Base-by-base conservation (phyloP, 2,329 filamentous ascomycete genomes). In the Cladosporium halotolerans region DNA sequence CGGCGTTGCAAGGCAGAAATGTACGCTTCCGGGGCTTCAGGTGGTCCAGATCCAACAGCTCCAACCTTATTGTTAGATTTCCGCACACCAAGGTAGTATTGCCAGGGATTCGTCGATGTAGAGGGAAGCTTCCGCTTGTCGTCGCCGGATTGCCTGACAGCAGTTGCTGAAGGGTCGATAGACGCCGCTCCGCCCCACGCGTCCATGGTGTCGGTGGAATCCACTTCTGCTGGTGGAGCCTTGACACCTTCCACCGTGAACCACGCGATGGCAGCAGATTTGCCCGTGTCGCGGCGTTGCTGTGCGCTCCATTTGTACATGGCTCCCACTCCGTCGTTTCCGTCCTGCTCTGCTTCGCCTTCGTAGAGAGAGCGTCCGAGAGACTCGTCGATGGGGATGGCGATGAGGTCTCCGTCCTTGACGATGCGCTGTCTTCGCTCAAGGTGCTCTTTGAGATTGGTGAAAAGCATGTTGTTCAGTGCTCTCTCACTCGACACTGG, bases 131-230 rank as follows among this genome's bases (percentile, higher is more conserved):
- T 85, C 63, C 87, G 85, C 43, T 88, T 87, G 64, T 90, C 88
- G 59, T 86, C 95, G 3, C 93, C 93, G 34, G 91, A 90, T 65
- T 95, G 90, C 55, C 91, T 88, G 78, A 97, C 92, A 55, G 89
- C 86, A 3, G 95, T 95, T 55, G 84, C 87, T 6, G 85, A 81
- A 42, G 88, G 88, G 68, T 97, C 92, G 45, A 99, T 89, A 44
- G 86, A 86, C 2, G 87, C 89, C 38, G 92, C 84, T 1, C 88
- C 87, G 36, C 89, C 89, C 93, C 93, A 99, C 8, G 84, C 75
- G 51, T 88, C 84, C 45, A 81, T 75, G 8, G 84, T 75, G 49
- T 88, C 84, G 45, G 81, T 76, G 11, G 81, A 80, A 33, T 83
- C 80, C n/a, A 80, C 63, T 9, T 70, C 61, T 7, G 67, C 62